These are phyloP conservation scores for Raffaelea arxii DNA, from an alignment of 2,329 filamentous ascomycete species.

Conservation along the genomic window DNA sequence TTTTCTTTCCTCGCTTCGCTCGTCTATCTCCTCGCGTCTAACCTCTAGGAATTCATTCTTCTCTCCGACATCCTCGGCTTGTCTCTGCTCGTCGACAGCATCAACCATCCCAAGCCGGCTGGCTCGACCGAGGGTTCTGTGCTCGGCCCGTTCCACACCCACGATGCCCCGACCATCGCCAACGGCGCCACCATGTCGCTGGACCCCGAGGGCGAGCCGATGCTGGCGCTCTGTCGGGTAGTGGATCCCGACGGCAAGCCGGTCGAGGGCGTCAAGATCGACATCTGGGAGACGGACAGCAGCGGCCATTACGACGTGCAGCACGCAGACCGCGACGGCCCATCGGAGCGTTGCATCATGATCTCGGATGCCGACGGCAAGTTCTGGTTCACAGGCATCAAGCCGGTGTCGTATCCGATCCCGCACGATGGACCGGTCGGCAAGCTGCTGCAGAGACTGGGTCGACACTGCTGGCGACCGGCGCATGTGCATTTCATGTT, in stretches of 20 bases:
- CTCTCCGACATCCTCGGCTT: slow-evolving; percentile 72
- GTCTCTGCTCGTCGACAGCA: slow-evolving; percentile 69
- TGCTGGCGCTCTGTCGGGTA: slow-evolving; percentile 65
- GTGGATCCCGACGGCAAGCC: slow-evolving; percentile 55
- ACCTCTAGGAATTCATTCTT: slow-evolving; percentile 58
- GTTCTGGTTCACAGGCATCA: slow-evolving; percentile 81
- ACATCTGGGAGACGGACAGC: slow-evolving; percentile 79
- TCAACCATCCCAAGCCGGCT: slow-evolving; percentile 72
- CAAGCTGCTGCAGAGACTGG: slow-evolving; percentile 52
- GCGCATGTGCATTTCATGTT: slow-evolving; percentile 88
- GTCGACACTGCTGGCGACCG: slow-evolving; percentile 69
- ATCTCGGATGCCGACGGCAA: slow-evolving; percentile 56
- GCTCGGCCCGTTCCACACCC: slow-evolving; percentile 74
- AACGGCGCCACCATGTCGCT: slow-evolving; percentile 55
- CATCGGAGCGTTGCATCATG: slow-evolving; percentile 62
- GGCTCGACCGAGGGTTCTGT: slow-evolving; percentile 67
- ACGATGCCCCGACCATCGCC: slow-evolving; percentile 53
- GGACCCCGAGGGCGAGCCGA: slow-evolving; percentile 58
- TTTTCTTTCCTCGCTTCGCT: background rate
- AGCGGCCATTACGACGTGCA: slow-evolving; percentile 79
- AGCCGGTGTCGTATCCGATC: slow-evolving; percentile 78
- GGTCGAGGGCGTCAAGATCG: slow-evolving; percentile 57
- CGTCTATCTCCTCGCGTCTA: background rate
- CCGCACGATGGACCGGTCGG: slow-evolving; percentile 79
- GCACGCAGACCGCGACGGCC: slow-evolving; percentile 51